These are phyloP conservation scores for Alloteropsis semialata DNA, from an alignment of 176 grass and related monocot genomes.

Conservation along the genomic window DNA sequence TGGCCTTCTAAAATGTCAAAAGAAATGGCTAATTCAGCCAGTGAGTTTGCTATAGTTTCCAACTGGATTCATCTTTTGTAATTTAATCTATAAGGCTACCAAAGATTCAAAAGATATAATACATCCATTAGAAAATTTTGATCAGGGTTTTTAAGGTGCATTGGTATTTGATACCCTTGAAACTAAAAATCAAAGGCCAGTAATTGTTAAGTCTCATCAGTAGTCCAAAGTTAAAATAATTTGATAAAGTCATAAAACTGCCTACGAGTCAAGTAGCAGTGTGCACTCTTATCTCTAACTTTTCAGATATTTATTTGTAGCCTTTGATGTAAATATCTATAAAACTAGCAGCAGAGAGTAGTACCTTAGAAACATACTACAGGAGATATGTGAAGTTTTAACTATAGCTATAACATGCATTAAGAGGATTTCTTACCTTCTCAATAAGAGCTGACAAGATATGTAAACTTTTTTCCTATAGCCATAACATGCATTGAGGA, in stretches of 20 bases:
- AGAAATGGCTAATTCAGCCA: not conserved
- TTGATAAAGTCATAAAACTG: not conserved
- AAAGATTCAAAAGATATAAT: not conserved
- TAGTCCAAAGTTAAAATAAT: not conserved
- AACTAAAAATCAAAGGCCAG: not conserved
- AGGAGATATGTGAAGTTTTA: conserved; percentile 3
- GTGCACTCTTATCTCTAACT: conserved; percentile 10
- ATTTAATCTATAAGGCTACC: not conserved
- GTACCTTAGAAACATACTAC: not conserved
- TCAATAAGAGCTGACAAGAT: conserved; percentile 78
- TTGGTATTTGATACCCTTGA: not conserved
- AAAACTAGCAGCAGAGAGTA: not conserved
- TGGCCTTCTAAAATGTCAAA: not conserved
- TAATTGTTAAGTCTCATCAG: not conserved
- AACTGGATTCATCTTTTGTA: not conserved
- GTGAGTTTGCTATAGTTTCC: not conserved
- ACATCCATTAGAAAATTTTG: not conserved
- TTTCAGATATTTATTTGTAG: not conserved
- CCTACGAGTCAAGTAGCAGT: not conserved
- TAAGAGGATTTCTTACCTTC: conserved; percentile 50
- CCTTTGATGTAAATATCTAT: not conserved
- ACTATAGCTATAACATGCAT: not conserved
- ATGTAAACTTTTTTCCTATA: not conserved
- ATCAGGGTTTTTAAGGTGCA: conserved; percentile 1
- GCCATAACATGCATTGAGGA: conserved; percentile 8